Evolutionary conservation across 352 stramenopile species (phyloP), one percentile per base, ranked within the genome.

Genomic region (Globisporangium nodosum): DNA sequence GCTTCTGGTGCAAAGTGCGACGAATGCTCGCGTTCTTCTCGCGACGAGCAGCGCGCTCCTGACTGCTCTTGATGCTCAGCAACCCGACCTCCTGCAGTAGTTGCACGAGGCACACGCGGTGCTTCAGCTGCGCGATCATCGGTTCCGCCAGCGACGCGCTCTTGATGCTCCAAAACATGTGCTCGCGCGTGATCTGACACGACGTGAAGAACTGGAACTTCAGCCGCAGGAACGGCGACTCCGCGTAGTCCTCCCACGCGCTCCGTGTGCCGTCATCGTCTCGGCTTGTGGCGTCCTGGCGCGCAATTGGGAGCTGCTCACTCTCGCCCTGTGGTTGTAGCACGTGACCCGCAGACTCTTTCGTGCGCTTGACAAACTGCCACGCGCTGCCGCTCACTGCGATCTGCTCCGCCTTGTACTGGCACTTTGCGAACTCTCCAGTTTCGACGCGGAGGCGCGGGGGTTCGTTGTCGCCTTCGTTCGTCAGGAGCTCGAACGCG

Each of bases 191-290:
- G 21, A 90, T 80, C 78, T 92, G 77, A 27, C 79, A 87, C 1
- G 79, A 88, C 11, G 76, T 80, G 60, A 92, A 84, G 47, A 88
- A 87, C 56, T 84, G 71, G 56, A 90, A 83, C 42, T 78, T 73
- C 45, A 88, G 59, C 5, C 62, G 71, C 55, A 92, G 80, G 54
- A 81, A 88, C 8, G 68, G 71, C 8, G 82, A 92, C 20, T 87
- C 74, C 30, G 86, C 52, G 42, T 92, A 92, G n/a, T 88, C 81
- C 39, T 73, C 65, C 69, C 79, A 86, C 56, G 11, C 65, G 69
- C 31, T 61, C 49, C 12, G 24, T 27, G 24, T 27, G 24, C 58
- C 60, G 5, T 55, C 43, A 9, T 52, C 35, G 13, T 49, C 45
- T 21, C 20, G n/a, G 20, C 20, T 39, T 4, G 16, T 21, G 54